Evolutionary conservation across 108 stramenopile genomes (phyloP).

Genomic region (Pseudonitzschia delicatissima): DNA sequence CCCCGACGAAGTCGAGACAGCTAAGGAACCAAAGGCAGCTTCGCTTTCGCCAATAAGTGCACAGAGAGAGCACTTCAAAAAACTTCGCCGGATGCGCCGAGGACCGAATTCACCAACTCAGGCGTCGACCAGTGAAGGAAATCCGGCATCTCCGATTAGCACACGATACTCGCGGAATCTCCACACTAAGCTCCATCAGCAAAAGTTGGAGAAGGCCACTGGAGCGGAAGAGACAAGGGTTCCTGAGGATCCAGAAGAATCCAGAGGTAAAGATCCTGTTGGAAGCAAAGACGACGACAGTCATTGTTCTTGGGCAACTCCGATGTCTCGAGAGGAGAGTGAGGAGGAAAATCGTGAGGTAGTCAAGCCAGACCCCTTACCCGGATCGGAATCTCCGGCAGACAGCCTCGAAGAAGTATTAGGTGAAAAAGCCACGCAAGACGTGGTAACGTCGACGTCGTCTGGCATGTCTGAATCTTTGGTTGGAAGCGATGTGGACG

Average conservation of each 20-base stretch:
- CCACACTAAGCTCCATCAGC: not conserved
- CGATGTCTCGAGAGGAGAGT: not conserved
- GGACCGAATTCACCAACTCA: constrained; percentile 3
- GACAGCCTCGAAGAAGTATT: not conserved
- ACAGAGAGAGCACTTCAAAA: not conserved
- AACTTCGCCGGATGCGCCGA: not conserved
- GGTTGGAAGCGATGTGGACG: constrained; percentile 11
- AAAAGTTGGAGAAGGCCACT: no score
- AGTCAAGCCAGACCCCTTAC: not conserved
- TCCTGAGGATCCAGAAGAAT: not conserved
- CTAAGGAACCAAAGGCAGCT: not conserved
- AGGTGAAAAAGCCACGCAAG: not conserved
- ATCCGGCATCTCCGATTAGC: not conserved
- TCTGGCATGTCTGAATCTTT: constrained; percentile 16
- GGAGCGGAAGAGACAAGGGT: not conserved
- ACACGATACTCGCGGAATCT: not conserved
- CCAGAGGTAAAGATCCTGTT: no score
- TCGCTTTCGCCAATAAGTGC: not conserved
- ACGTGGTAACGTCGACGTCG: not conserved
- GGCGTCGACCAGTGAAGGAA: not conserved
- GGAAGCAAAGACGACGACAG: not conserved
- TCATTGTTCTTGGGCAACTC: not conserved
- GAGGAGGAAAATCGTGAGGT: not conserved
- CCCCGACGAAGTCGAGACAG: not conserved
- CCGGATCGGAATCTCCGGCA: not conserved